These are phyloP conservation scores for Stemphylium beticola DNA, from an alignment of 2,329 filamentous ascomycete species.

Conservation along the genomic window DNA sequence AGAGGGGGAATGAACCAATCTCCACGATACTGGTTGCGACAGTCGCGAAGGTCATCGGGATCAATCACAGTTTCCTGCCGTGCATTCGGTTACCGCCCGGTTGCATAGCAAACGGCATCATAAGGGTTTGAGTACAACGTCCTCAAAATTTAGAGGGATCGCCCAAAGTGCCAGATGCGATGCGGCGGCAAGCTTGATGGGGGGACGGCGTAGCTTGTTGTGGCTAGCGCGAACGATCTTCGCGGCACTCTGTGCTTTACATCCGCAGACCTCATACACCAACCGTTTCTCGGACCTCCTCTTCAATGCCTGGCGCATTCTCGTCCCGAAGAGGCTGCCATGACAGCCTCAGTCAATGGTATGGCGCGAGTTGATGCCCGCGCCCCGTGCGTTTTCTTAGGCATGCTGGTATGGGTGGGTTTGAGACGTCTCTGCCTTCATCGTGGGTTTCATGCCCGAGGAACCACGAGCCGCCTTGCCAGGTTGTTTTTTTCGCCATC, in stretches of 20 bases:
- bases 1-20: slow-evolving; percentile 11
- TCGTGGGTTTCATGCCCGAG: slow-evolving; percentile 50
- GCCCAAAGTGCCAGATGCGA: slow-evolving; percentile 15
- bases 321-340: slow-evolving; percentile 30
- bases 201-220: slow-evolving; percentile 16
- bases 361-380: slow-evolving; percentile 34
- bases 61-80: slow-evolving; percentile 31
- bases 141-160: slow-evolving; percentile 28
- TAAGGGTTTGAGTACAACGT: slow-evolving; percentile 39
- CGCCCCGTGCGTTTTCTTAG: slow-evolving; percentile 37
- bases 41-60: slow-evolving; percentile 21
- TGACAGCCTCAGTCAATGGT: slow-evolving; percentile 33
- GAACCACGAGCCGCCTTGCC: slow-evolving; percentile 39
- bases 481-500: slow-evolving; percentile 20
- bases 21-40: slow-evolving; percentile 16
- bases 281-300: slow-evolving; percentile 41
- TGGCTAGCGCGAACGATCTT: slow-evolving; percentile 30
- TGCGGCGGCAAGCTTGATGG: slow-evolving; percentile 8
- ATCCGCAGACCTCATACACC: slow-evolving; percentile 39
- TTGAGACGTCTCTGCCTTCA: slow-evolving; percentile 51
- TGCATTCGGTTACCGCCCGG: slow-evolving; percentile 32
- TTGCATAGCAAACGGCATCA: slow-evolving; percentile 40
- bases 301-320: slow-evolving; percentile 41
- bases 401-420: slow-evolving; percentile 33
- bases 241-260: slow-evolving; percentile 34